phyloP scores from a whole-genome alignment of 2,329 filamentous ascomycete genomes.

The Nemania sp. region DNA sequence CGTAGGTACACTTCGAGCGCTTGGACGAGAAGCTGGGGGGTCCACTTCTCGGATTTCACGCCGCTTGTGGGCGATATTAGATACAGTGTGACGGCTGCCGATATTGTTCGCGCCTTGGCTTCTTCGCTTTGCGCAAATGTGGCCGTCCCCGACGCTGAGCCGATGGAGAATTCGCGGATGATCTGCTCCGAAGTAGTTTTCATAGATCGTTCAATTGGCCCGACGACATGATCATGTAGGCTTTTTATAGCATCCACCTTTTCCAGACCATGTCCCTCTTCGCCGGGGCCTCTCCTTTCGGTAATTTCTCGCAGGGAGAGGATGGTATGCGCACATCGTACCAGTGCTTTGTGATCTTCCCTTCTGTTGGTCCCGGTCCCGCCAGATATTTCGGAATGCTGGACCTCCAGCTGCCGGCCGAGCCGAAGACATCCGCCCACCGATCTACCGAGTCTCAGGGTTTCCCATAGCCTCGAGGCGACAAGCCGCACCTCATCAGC shows the following conservation, averaged over 20 bases:
- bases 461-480: constrained; percentile 77
- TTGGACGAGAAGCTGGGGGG: constrained; percentile 72
- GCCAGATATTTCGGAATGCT: constrained; percentile 70
- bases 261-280: constrained; percentile 77
- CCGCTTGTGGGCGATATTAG: constrained; percentile 72
- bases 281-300: constrained; percentile 65
- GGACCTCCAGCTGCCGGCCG: constrained; percentile 83
- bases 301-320: constrained; percentile 75
- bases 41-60: constrained; percentile 57
- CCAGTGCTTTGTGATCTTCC: constrained; percentile 76
- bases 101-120: constrained; percentile 70
- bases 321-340: constrained; percentile 81
- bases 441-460: constrained; percentile 73
- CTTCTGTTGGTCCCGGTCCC: constrained; percentile 48
- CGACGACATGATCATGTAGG: constrained; percentile 69
- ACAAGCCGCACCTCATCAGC: constrained; percentile 81
- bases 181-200: constrained; percentile 74
- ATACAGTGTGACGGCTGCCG: constrained; percentile 77
- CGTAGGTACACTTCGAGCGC: constrained; percentile 82
- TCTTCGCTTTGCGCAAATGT: constrained; percentile 72
- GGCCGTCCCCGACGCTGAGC: constrained; percentile 50
- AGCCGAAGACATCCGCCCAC: constrained; percentile 80
- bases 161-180: constrained; percentile 82
- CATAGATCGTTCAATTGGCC: constrained; percentile 74
- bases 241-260: constrained; percentile 72